Percentiles rank a stretch among this genome's conserved stretches.
Conservation (phyloP, 768 basidiomycete genomes). For the Tylopilus balloui region DNA sequence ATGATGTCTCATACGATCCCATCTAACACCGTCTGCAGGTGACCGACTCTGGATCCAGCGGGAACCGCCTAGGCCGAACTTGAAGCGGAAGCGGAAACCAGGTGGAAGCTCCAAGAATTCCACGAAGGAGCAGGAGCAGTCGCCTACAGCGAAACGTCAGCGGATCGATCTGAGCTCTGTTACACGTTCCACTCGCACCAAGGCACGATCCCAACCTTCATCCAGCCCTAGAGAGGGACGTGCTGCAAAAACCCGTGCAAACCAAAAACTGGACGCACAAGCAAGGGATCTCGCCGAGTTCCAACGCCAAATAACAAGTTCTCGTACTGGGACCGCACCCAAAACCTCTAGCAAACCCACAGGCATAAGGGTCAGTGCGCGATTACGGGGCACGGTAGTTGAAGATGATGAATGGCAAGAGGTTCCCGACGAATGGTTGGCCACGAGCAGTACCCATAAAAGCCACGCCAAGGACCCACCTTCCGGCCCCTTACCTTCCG, state of each 20-base stretch:
- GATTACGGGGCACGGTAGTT: constrained; percentile 50
- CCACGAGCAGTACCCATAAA: constrained; percentile 17
- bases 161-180: constrained; percentile 14
- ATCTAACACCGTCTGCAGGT: constrained; percentile 37
- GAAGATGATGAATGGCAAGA: constrained; percentile 73
- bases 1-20: background rate
- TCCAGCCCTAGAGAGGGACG: constrained; percentile 46
- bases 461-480: constrained; percentile 10
- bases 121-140: constrained; percentile 18
- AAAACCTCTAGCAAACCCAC: constrained; percentile 30
- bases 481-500: constrained; percentile 4
- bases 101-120: constrained; percentile 14
- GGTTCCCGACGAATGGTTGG: constrained; percentile 71
- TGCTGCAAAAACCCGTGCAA: constrained; percentile 69
- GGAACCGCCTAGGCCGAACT: constrained; percentile 45
- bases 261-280: constrained; percentile 62
- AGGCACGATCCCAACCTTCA: constrained; percentile 12
- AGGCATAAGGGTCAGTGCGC: constrained; percentile 64
- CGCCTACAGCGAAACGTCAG: constrained; percentile 25
- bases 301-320: constrained; percentile 40
- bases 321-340: constrained; percentile 12
- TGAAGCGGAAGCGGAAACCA: constrained; percentile 42
- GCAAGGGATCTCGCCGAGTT: constrained; percentile 64
- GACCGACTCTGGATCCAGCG: constrained; percentile 88
- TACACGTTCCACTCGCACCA: constrained; percentile 14